A percentile compares a stretch with the other conserved stretches of the same genome.
Evolutionary conservation across 495 filamentous ascomycete species (phyloP).

Genomic region (Friedmanniomyces endolithicus): DNA sequence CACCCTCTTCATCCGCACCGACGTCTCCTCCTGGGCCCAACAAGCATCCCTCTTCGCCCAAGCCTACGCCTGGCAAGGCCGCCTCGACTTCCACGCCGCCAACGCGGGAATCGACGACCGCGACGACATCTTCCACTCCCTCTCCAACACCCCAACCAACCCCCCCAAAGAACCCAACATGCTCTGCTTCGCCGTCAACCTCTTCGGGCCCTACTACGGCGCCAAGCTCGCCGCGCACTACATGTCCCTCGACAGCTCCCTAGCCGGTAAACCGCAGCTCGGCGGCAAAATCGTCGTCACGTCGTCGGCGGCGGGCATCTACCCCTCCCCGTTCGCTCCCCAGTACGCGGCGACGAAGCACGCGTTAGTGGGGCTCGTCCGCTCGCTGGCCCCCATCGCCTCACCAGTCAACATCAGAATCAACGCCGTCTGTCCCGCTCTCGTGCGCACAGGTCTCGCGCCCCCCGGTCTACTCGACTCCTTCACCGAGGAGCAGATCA

Average conservation of each 20-base stretch:
- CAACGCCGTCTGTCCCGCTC: constrained; percentile 32
- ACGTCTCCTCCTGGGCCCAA: constrained; percentile 30
- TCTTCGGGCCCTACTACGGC: constrained; percentile 33
- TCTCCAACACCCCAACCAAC: constrained; percentile 21
- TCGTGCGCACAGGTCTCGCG: constrained; percentile 29
- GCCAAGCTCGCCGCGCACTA: constrained; percentile 36
- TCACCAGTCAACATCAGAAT: constrained; percentile 29
- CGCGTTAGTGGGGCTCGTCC: constrained; percentile 30
- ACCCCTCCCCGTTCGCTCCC: constrained; percentile 24
- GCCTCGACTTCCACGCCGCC: constrained; percentile 35
- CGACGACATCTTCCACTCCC: constrained; percentile 28
- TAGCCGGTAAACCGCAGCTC: constrained; percentile 6
- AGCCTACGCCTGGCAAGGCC: constrained; percentile 28
- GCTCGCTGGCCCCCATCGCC: constrained; percentile 22
- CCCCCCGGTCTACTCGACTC: constrained; percentile 28
- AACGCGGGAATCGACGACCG: constrained; percentile 38
- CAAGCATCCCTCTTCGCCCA: constrained; percentile 32
- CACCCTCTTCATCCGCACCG: constrained; percentile 27
- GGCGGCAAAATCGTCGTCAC: constrained; percentile 25
- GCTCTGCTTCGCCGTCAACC: constrained; percentile 34
- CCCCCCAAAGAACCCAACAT: constrained; percentile 31
- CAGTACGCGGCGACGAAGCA: constrained; percentile 31
- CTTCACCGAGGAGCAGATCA: constrained; percentile 32
- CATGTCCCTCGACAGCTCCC: constrained; percentile 17
- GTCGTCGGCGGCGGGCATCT: constrained; percentile 24